These are phyloP conservation scores for Mycena galopus DNA, from an alignment of 768 basidiomycete genomes.

Conservation along the genomic window DNA sequence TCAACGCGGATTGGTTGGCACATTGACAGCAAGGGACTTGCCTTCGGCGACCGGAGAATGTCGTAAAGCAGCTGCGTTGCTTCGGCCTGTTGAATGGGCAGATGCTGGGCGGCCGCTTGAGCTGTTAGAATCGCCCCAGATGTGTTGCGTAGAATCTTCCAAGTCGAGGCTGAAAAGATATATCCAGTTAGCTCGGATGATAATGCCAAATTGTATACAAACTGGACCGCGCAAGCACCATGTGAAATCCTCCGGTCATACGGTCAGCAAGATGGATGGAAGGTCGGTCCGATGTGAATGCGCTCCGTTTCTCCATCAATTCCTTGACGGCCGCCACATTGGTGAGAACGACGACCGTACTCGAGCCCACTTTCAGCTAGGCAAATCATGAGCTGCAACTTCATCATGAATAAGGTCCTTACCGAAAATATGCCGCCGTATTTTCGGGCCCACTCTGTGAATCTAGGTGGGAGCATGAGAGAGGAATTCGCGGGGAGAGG, in stretches of 20 bases:
- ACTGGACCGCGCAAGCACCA: slow-evolving; percentile 1
- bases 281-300: slow-evolving; percentile 43
- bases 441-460: slow-evolving; percentile 44
- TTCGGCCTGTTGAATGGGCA: slow-evolving; percentile 40
- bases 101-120: slow-evolving; percentile 36
- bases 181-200: too few species aligned
- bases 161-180: slow-evolving; percentile 17
- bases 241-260: slow-evolving; percentile 31
- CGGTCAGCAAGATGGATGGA: slow-evolving; percentile 35
- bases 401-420: neutral
- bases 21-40: neutral
- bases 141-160: slow-evolving; percentile 18
- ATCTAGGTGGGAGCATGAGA: slow-evolving; percentile 22
- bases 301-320: slow-evolving; percentile 31
- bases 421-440: slow-evolving; percentile 38
- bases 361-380: slow-evolving; percentile 22
- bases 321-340: slow-evolving; percentile 24
- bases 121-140: slow-evolving; percentile 38
- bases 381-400: too few species aligned
- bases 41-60: slow-evolving; percentile 21
- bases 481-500: neutral
- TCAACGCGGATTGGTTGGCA: too few species aligned
- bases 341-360: slow-evolving; percentile 16
- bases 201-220: neutral
- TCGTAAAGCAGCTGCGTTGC: slow-evolving; percentile 30